Evolutionary conservation across 1,284 basidiomycete species (phyloP).

Genomic region (Sporisorium scitamineum): DNA sequence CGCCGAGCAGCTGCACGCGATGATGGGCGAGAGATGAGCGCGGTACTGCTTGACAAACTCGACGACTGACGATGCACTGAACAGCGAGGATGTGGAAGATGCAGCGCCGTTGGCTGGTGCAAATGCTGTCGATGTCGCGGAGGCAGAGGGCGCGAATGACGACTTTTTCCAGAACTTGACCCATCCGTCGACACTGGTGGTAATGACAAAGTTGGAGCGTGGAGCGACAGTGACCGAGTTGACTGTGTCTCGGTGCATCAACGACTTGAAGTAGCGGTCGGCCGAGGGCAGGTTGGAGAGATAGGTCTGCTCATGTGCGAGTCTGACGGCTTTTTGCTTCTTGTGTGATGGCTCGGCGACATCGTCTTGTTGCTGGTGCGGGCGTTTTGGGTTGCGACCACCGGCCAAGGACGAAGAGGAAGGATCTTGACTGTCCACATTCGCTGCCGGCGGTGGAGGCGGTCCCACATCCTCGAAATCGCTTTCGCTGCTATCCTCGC

Average conservation of each 20-base stretch:
- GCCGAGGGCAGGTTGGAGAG: conserved; percentile 90
- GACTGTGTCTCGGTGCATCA: conserved; percentile 96
- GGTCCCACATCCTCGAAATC: conserved; percentile 28
- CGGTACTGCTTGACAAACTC: conserved; percentile 73
- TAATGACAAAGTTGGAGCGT: conserved; percentile 81
- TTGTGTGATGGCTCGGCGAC: conserved; percentile 19
- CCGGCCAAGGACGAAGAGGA: neutral
- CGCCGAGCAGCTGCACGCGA: conserved; percentile 84
- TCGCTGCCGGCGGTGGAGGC: conserved; percentile 15
- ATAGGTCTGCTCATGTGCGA: conserved; percentile 84
- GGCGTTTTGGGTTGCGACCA: conserved; percentile 12
- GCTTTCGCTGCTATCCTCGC: conserved; percentile 4
- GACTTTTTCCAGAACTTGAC: conserved; percentile 99
- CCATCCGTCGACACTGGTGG: conserved; percentile 93
- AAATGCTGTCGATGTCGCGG: conserved; percentile 81
- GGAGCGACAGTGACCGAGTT: conserved; percentile 78
- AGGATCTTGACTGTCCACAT: neutral
- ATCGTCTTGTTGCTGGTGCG: conserved; percentile 1
- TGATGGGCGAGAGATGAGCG: conserved; percentile 85
- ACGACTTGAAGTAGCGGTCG: conserved; percentile 94
- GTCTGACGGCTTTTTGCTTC: conserved; percentile 21
- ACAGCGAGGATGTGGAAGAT: conserved; percentile 13
- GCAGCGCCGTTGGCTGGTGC: neutral
- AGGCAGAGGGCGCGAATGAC: conserved; percentile 81
- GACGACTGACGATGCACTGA: conserved; percentile 58